Evolutionary conservation across 495 filamentous ascomycete genomes (phyloP), one percentile per base, ranked within the genome.

Genomic region (Penicillium subrubescens): DNA sequence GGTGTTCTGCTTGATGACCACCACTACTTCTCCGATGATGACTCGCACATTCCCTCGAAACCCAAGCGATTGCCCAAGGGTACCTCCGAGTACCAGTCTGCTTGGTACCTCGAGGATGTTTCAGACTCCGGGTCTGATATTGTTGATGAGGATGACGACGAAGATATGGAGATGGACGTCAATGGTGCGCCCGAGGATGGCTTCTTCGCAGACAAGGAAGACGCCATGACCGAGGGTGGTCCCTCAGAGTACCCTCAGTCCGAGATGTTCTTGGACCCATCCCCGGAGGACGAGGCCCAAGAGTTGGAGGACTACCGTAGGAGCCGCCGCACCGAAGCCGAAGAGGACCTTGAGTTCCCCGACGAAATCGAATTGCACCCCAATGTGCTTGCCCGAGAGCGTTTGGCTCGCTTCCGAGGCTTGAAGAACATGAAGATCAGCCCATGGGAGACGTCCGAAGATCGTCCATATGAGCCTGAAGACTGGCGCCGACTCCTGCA

Each of bases 331-430:
- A 87, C 85, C 27, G 93, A 97, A 67, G 92, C 88, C 23, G 82
- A 91, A 58, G 94, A 98, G 25, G 94, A 99, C 72, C 84, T 90
- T 19, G 94, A 97, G 68, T 99, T 98, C 78, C 95, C 95, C 5
- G 95, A 99, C 63, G 95, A 99, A 75, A 94, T 98, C 68, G 95
- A 99, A 74, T 83, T 99, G 46, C 92, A 90, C 67, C 95, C 96
- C 0, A 88, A 94, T 56, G 92, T 94, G 2, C 82, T 91, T 44
- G 95, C 94, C 3, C 81, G 92, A 46, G 95, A 99, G 76, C 85
- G 95, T 4, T 79, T 98, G 52, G 85, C 90, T 15, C 85, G 90
- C 56, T 99, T 96, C 77, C 80, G 95, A 71, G 95, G 95, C 19
- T 77, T 99, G 59, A 98, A 97, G 82, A 96, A 88, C 72, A 71